These are phyloP conservation scores for Botrytis fabae DNA, from an alignment of 2,329 filamentous ascomycete genomes.

Conservation along the genomic window DNA sequence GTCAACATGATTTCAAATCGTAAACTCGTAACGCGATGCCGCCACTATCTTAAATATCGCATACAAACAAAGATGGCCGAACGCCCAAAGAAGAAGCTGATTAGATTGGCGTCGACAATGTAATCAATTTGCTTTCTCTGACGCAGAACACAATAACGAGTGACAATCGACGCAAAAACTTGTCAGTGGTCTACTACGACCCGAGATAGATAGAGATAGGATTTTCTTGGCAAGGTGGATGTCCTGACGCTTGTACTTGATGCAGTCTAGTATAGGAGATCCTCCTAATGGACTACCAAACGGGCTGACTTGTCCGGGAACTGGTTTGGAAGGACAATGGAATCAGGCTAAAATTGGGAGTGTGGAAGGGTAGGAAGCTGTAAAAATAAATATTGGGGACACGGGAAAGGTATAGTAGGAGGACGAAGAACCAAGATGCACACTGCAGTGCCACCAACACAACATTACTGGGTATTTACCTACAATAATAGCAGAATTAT, in stretches of 20 bases:
- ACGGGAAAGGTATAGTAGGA: neutral
- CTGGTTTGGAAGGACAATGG: neutral
- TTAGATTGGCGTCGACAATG: constrained; percentile 11
- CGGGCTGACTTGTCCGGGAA: neutral
- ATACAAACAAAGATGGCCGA: constrained; percentile 14
- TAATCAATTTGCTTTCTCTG: constrained; percentile 12
- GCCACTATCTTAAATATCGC: constrained; percentile 5
- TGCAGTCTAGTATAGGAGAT: constrained; percentile 10
- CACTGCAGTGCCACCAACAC: constrained; percentile 7
- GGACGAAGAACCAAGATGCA: neutral
- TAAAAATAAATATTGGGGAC: neutral
- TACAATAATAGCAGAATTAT: neutral
- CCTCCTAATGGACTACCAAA: neutral
- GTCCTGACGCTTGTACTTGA: constrained; percentile 7
- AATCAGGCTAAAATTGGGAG: neutral
- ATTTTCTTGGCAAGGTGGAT: constrained; percentile 9
- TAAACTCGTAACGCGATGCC: constrained; percentile 1
- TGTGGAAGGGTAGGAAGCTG: neutral
- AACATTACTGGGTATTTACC: neutral
- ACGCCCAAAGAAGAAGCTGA: constrained; percentile 8
- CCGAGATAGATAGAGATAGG: neutral
- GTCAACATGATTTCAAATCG: constrained; percentile 17
- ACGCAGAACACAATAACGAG: constrained; percentile 12
- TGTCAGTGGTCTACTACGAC: neutral
- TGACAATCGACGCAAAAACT: neutral